These are phyloP conservation scores for Yamadazyma phyllophila DNA, from an alignment of 805 yeast species.

Conservation along the genomic window DNA sequence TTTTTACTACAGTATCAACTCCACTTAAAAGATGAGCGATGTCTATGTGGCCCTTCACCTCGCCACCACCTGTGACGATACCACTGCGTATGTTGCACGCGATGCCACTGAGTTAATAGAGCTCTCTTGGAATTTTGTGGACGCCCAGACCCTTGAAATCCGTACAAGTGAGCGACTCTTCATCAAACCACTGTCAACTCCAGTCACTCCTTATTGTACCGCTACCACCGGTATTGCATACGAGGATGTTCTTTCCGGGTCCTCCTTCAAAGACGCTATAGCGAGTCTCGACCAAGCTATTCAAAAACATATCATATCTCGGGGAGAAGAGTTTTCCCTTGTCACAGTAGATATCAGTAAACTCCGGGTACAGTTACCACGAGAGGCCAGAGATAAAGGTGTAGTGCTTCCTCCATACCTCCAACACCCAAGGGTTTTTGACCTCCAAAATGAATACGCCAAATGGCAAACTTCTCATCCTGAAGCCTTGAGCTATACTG, in stretches of 20 bases:
- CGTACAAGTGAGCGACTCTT: conserved; percentile 44
- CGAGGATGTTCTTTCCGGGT: conserved; percentile 59
- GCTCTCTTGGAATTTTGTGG: conserved; percentile 64
- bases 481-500: conserved; percentile 39
- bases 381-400: conserved; percentile 78
- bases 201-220: conserved; percentile 60
- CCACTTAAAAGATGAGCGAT: conserved; percentile 40
- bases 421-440: conserved; percentile 75
- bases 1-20: not conserved
- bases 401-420: conserved; percentile 71
- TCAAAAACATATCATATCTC: conserved; percentile 40
- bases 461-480: conserved; percentile 68
- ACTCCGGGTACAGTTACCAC: conserved; percentile 70
- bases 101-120: conserved; percentile 70
- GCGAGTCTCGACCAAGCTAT: conserved; percentile 49
- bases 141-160: conserved; percentile 48
- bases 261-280: conserved; percentile 63
- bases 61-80: conserved; percentile 67
- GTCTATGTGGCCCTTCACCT: conserved; percentile 60
- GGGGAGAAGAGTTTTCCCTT: conserved; percentile 55
- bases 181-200: conserved; percentile 63
- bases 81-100: conserved; percentile 49
- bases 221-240: conserved; percentile 52
- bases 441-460: conserved; percentile 67
- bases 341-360: conserved; percentile 69